Conservation (phyloP, 768 basidiomycete genomes). For the Pseudohyphozyma bogoriensis region DNA sequence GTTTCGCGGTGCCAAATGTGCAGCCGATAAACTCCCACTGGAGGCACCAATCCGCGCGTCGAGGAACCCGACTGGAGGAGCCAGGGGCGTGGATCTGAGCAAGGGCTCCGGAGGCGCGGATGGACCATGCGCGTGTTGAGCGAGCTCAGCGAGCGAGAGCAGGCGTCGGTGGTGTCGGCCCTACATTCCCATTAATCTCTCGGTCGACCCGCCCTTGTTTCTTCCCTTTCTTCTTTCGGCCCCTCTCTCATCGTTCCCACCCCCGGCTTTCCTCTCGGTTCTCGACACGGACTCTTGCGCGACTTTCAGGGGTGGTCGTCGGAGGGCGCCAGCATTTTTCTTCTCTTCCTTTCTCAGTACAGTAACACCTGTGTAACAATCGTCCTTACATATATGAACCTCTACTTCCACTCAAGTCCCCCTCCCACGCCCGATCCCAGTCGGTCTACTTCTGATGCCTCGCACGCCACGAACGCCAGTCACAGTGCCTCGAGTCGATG, state of each 20-base stretch:
- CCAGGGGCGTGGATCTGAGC: constrained; percentile 20
- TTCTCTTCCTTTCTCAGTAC: not conserved
- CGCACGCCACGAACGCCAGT: constrained; percentile 20
- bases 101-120: not conserved
- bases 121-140: constrained; percentile 22
- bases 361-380: not conserved
- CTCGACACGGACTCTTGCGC: not conserved
- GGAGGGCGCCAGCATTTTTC: not conserved
- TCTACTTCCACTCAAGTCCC: constrained; percentile 1
- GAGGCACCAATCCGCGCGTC: constrained; percentile 7
- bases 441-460: constrained; percentile 18
- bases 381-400: not conserved
- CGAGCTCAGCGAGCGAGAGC: too few species aligned
- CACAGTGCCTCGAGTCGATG: constrained; percentile 3
- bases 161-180: too few species aligned
- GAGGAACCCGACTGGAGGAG: not conserved
- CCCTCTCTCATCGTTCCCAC: not conserved
- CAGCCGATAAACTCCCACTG: constrained; percentile 23
- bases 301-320: not conserved
- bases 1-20: not conserved
- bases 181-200: not conserved
- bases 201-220: not conserved
- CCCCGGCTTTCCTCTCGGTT: not conserved
- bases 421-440: not conserved
- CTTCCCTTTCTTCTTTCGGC: not conserved